phyloP scores from a whole-genome alignment of 345 rosid genomes.

The Leavenworthia alabamica region DNA sequence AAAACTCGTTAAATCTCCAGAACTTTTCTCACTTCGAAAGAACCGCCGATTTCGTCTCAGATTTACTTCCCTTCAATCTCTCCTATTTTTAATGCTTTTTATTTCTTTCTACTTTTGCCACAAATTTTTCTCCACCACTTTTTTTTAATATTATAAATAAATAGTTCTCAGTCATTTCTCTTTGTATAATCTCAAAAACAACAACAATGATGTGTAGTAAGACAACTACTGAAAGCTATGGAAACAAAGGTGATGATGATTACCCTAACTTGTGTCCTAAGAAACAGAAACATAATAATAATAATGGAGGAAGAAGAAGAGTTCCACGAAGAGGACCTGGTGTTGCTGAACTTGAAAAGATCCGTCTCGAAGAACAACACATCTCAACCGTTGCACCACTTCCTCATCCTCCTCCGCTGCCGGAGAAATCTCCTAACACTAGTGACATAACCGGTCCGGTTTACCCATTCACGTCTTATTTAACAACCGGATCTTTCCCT shows the following conservation, averaged over 20 bases:
- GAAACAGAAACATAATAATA: conserved; percentile 36
- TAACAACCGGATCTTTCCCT: conserved; percentile 29
- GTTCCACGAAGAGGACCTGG: conserved; percentile 72
- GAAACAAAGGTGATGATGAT: conserved; percentile 22
- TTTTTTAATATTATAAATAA: conserved; percentile 5
- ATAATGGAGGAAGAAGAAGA: conserved; percentile 19
- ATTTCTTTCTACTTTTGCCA: conserved; percentile 36
- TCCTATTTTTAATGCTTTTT: conserved; percentile 38
- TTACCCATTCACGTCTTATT: conserved; percentile 26
- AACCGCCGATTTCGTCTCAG: conserved; percentile 52
- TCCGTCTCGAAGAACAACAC: conserved; percentile 54
- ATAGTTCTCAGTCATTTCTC: neutral
- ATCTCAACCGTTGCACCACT: neutral
- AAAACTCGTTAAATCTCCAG: conserved; percentile 34
- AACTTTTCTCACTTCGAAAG: conserved; percentile 38
- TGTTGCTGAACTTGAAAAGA: conserved; percentile 78
- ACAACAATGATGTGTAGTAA: conserved; percentile 56
- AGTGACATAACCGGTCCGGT: conserved; percentile 20
- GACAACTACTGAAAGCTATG: conserved; percentile 30
- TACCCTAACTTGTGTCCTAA: conserved; percentile 28
- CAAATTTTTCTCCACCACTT: conserved; percentile 5
- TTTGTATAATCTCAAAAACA: neutral
- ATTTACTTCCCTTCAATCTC: conserved; percentile 56
- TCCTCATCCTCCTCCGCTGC: neutral
- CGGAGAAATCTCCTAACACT: conserved; percentile 20